A percentile compares a stretch with the other conserved stretches of the same genome.
phyloP scores from a whole-genome alignment of 768 basidiomycete species.

The Pulveroboletus sp. region DNA sequence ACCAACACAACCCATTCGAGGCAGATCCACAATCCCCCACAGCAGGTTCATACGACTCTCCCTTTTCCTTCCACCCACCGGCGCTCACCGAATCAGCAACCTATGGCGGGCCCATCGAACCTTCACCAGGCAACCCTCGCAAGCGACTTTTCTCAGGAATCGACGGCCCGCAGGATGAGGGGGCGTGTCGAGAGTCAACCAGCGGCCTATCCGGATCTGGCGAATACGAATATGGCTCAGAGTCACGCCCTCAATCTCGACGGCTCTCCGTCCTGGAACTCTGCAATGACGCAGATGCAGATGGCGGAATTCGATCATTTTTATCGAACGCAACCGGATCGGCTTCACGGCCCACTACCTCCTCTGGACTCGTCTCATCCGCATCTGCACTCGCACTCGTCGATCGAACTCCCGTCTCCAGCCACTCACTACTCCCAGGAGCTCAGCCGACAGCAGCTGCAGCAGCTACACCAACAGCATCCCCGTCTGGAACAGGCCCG shows the following conservation, averaged over 20 bases:
- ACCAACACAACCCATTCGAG: conserved; percentile 27
- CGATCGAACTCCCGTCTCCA: conserved; percentile 38
- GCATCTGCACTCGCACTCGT: conserved; percentile 48
- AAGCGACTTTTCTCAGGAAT: conserved; percentile 61
- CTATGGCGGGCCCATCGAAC: conserved; percentile 30
- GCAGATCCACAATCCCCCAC: conserved; percentile 29
- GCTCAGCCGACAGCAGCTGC: conserved; percentile 41
- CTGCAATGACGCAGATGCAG: conserved; percentile 66
- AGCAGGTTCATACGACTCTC: conserved; percentile 48
- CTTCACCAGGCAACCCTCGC: conserved; percentile 44
- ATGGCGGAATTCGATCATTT: conserved; percentile 44
- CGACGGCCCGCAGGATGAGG: conserved; percentile 43
- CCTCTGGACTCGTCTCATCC: conserved; percentile 42
- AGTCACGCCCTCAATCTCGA: conserved; percentile 75
- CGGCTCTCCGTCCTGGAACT: conserved; percentile 83
- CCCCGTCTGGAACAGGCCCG: conserved; percentile 33
- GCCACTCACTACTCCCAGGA: conserved; percentile 44
- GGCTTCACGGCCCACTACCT: conserved; percentile 40
- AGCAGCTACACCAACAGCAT: conserved; percentile 35
- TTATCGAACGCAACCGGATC: conserved; percentile 34
- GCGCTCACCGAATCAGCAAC: conserved; percentile 37
- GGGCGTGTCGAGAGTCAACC: conserved; percentile 35
- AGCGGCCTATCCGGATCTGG: conserved; percentile 26
- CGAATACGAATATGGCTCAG: conserved; percentile 64
- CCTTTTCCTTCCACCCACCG: conserved; percentile 78